phyloP scores from a whole-genome alignment of 1,284 basidiomycete genomes.

The Trametes pubescens region DNA sequence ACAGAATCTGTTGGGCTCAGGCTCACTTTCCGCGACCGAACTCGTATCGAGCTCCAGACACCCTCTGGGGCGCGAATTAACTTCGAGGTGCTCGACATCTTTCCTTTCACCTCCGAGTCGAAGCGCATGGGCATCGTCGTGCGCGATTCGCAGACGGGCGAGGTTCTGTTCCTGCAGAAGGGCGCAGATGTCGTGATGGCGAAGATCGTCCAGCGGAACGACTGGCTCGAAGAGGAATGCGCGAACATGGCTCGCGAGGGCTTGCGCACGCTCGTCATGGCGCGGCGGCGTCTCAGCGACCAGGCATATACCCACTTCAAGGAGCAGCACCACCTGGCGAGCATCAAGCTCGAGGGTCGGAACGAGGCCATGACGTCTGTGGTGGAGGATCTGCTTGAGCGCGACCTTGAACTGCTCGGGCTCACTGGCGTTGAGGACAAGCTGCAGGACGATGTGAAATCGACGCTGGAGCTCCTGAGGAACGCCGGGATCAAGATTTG shows the following conservation, averaged over 20 bases:
- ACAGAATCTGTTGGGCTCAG: conserved; percentile 94
- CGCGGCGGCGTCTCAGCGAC: conserved; percentile 77
- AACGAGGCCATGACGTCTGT: conserved; percentile 84
- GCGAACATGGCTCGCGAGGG: conserved; percentile 99
- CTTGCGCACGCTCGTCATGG: conserved; percentile 93
- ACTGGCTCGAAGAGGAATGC: conserved; percentile 99
- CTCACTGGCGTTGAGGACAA: conserved; percentile 99
- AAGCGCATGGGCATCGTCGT: conserved; percentile 99
- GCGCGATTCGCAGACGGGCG: conserved; percentile 77
- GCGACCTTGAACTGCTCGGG: conserved; percentile 91
- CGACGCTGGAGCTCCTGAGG: conserved; percentile 90
- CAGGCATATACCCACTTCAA: conserved; percentile 83
- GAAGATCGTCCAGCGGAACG: conserved; percentile 93
- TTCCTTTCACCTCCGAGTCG: conserved; percentile 98
- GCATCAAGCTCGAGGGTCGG: conserved; percentile 78
- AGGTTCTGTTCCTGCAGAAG: conserved; percentile 93
- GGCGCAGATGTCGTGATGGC: conserved; percentile 99
- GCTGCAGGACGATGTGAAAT: conserved; percentile 95
- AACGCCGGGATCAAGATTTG: conserved; percentile 99
- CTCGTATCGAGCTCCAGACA: conserved; percentile 81
- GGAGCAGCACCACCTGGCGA: conserved; percentile 79
- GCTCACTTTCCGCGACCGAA: conserved; percentile 89
- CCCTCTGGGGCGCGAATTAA: conserved; percentile 68
- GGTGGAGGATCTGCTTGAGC: conserved; percentile 83
- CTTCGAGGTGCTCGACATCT: conserved; percentile 93